A percentile compares a stretch with the other conserved stretches of the same genome.
Evolutionary conservation across 2,329 filamentous ascomycete species (phyloP).

Genomic region (Calonectria pseudoreteaudii): DNA sequence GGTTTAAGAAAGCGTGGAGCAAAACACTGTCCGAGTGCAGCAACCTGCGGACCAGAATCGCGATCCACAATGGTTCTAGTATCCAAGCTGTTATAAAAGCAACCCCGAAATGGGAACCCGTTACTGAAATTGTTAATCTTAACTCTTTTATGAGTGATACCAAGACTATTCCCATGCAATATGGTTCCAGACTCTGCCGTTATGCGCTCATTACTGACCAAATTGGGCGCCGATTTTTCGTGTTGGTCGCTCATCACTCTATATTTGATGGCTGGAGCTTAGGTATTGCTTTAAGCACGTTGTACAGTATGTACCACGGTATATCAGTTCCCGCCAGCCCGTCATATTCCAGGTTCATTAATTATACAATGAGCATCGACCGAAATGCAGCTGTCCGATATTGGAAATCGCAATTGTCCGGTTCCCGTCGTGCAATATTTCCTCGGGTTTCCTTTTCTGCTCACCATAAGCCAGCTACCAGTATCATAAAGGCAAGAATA

Average conservation of each 20-base stretch:
- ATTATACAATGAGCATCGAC: not conserved
- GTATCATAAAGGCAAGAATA: slow-evolving; percentile 42
- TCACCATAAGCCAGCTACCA: slow-evolving; percentile 60
- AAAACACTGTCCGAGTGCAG: not conserved
- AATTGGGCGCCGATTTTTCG: not conserved
- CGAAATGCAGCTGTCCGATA: not conserved
- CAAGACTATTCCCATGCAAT: not conserved
- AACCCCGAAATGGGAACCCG: not conserved
- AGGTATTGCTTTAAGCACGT: not conserved
- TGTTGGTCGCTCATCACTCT: not conserved
- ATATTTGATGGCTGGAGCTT: slow-evolving; percentile 10
- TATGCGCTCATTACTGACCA: not conserved
- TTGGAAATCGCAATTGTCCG: not conserved
- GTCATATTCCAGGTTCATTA: not conserved
- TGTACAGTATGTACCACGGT: not conserved
- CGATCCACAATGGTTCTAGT: not conserved
- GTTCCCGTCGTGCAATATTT: slow-evolving; percentile 50
- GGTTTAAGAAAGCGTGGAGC: not conserved
- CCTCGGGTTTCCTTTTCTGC: slow-evolving; percentile 56
- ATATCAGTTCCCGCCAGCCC: not conserved
- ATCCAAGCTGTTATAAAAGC: not conserved
- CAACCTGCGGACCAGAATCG: not conserved
- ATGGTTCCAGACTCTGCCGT: not conserved
- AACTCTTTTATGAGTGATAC: not conserved
- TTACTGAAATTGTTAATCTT: not conserved